Evolutionary conservation across 441 rosid genomes (phyloP).

Genomic region (Gossypium lobatum): DNA sequence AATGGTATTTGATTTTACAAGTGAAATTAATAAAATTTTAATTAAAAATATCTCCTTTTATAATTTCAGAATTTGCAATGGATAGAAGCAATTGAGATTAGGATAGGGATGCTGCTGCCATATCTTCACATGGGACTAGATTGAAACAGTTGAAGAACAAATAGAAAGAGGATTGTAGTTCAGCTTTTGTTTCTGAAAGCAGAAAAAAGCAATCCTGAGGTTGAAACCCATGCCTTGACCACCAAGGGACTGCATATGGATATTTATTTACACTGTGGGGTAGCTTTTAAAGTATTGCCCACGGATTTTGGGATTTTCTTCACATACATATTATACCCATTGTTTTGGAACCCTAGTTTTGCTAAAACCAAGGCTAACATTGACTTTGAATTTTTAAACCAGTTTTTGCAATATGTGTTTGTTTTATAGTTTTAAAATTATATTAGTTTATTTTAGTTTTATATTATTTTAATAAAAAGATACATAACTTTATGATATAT

Average conservation of each 20-base stretch:
- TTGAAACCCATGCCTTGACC: not conserved
- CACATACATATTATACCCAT: not conserved
- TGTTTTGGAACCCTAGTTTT: conserved; percentile 13
- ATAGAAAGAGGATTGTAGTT: too few species aligned
- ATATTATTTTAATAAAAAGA: too few species aligned
- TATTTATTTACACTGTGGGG: not conserved
- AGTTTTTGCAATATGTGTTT: not conserved
- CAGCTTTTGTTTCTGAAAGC: not conserved
- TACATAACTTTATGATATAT: too few species aligned
- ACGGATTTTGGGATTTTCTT: not conserved
- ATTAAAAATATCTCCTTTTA: too few species aligned
- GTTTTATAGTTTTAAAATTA: not conserved
- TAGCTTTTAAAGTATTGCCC: not conserved
- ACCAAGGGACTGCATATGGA: not conserved
- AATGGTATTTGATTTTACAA: too few species aligned
- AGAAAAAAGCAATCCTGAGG: not conserved
- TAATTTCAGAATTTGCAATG: too few species aligned
- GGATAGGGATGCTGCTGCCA: too few species aligned
- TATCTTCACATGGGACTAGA: too few species aligned
- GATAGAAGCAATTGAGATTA: too few species aligned
- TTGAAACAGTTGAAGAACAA: too few species aligned
- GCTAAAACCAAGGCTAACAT: not conserved
- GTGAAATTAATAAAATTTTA: too few species aligned
- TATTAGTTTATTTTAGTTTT: too few species aligned
- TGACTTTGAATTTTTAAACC: not conserved